Conservation (phyloP, 192 early-diverging fungal genomes). For the Umbelopsis sp. region DNA sequence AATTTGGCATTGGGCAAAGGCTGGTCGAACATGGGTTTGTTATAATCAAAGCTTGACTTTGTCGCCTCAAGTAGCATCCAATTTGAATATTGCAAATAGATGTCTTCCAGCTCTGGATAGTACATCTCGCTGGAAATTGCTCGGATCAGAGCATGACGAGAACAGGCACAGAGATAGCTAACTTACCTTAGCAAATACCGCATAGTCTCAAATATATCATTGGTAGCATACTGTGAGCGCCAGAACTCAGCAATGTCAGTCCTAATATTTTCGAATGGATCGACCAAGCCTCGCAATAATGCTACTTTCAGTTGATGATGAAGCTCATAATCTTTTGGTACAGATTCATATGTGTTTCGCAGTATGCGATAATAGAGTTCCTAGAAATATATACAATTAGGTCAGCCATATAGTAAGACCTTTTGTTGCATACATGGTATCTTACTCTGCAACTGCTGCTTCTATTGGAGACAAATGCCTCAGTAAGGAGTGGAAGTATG, state of each 20-base stretch:
- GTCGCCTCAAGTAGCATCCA: constrained; percentile 62
- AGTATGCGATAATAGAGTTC: constrained; percentile 52
- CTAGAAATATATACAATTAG: constrained; percentile 26
- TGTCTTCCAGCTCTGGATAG: constrained; percentile 61
- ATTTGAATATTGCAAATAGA: constrained; percentile 62
- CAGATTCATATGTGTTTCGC: constrained; percentile 36
- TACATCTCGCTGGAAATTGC: constrained; percentile 55
- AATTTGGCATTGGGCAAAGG: constrained; percentile 71
- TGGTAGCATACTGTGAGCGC: constrained; percentile 7
- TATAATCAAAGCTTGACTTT: constrained; percentile 63
- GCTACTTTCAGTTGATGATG: constrained; percentile 33
- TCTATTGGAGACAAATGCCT: constrained; percentile 54
- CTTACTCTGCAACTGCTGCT: constrained; percentile 57
- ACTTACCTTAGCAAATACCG: constrained; percentile 42
- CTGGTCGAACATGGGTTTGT: constrained; percentile 61
- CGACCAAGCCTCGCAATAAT: constrained; percentile 51
- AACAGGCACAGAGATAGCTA: too few relatives aligned
- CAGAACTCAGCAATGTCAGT: constrained; percentile 44
- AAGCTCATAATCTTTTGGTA: background rate
- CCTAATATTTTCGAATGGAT: constrained; percentile 42
- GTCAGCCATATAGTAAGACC: too few relatives aligned
- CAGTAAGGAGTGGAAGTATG: constrained; percentile 48
- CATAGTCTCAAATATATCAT: background rate
- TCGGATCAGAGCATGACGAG: background rate
- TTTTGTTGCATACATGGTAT: background rate